Conservation (phyloP, 2,329 filamentous ascomycete genomes). For the Epichloe glyceriae region DNA sequence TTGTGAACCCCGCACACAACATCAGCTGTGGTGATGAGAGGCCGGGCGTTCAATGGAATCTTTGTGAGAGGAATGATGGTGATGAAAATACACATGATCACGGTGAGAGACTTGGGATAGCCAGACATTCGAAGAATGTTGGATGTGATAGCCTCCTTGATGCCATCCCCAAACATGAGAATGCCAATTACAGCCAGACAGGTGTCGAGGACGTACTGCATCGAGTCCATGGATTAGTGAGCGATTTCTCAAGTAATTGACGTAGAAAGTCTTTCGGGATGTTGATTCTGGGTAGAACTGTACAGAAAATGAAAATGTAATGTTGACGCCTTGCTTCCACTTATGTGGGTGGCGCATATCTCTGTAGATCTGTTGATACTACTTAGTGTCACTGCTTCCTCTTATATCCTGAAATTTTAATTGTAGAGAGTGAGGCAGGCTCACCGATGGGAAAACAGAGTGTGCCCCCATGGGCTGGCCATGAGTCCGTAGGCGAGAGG, state of each 20-base stretch:
- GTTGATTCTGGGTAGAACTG: background rate
- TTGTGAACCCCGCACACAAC: slow-evolving; percentile 62
- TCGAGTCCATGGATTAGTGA: background rate
- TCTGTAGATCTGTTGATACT: slow-evolving; percentile 39
- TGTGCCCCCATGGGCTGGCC: slow-evolving; percentile 60
- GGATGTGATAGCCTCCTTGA: slow-evolving; percentile 77
- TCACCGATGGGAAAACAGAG: slow-evolving; percentile 65
- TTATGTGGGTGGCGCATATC: slow-evolving; percentile 66
- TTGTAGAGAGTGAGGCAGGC: slow-evolving; percentile 9
- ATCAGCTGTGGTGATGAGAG: slow-evolving; percentile 76
- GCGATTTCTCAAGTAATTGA: too few relatives aligned
- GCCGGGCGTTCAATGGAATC: slow-evolving; percentile 78
- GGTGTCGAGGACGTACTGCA: slow-evolving; percentile 63
- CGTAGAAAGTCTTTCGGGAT: background rate
- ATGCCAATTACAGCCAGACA: slow-evolving; percentile 73
- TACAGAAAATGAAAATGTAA: slow-evolving; percentile 77
- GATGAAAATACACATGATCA: slow-evolving; percentile 74
- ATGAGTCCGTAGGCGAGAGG: slow-evolving; percentile 82
- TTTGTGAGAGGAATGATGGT: slow-evolving; percentile 92
- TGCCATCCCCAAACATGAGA: slow-evolving; percentile 89
- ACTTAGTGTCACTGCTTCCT: background rate
- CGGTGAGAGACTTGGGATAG: slow-evolving; percentile 61
- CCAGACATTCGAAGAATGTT: slow-evolving; percentile 67
- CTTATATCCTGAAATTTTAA: too few relatives aligned
- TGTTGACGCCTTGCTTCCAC: slow-evolving; percentile 59